Base-by-base conservation (phyloP, 2,329 filamentous ascomycete genomes). In the Pseudogymnoascus sp. region DNA sequence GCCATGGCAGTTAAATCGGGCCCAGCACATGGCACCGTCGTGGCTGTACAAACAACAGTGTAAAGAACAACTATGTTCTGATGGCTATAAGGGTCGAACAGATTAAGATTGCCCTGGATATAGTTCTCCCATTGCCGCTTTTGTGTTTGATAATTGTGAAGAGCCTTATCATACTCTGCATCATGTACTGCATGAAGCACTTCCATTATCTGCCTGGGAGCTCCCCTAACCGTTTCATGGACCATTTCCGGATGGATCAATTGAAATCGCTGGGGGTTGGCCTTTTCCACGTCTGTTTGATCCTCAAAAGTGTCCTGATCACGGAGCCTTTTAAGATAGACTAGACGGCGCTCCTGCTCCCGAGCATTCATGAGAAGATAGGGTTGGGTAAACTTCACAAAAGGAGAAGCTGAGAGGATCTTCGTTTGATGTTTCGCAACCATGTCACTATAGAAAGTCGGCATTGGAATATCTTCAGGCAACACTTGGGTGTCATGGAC, bases 71-170 rank as follows among this genome's bases (percentile, higher is more conserved):
- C 90, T 62, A 99, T 96, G 68, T 94, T 96, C 69, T 99, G 94
- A 69, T 99, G 95, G 0, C 90, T 89, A 69, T 91, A 94, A 0
- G 95, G 94, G 69, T 99, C 91, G 67, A 96, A 99, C 1, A 97
- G 79, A 68, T 95, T 88, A 30, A 88, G 77, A 65, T 94, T 95
- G 12, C 90, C 90, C 57, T 92, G 85, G 19, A 96, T 86, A 68
- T 96, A 96, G 26, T 90, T 89, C 70, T 99, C 94, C 94, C 94
- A 99, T 66, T 96, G 92, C 28, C 90, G 84, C 60, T 91, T 96
- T 70, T 97, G 92, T 0, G 90, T 96, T 71, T 91, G 84, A 70
- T 97, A 99, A 67, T 92, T 91, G 73, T 96, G 90, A 33, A 95
- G 75, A 1, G 92, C 92, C 73, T 94, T 95, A 71, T 99, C 92